Evolutionary conservation across 495 filamentous ascomycete genomes (phyloP), one percentile per base, ranked within the genome.

Genomic region (Penicillium odoratum): DNA sequence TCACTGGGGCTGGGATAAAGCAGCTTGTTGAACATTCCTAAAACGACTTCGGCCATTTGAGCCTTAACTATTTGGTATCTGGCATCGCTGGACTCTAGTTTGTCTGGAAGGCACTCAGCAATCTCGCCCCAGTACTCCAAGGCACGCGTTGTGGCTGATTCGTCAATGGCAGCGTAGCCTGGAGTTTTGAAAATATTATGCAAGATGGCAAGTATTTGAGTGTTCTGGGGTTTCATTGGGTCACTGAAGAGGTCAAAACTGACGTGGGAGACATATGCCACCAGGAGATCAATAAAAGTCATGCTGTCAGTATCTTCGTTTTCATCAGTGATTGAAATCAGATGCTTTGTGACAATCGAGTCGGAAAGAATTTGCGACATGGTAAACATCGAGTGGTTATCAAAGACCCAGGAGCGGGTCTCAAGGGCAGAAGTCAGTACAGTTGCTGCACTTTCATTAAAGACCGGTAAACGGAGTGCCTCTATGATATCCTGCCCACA

Each of bases 81-180:
- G 11, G 62, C 57, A 10, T 73, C 64, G 30, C 67, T 68, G 10
- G 63, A 25, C 4, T 72, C 62, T n/a, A 75, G 18, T 30, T 65
- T 58, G 36, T 73, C 72, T 25, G 71, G 67, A 4, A 77, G 55
- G 26, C 65, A 67, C 40, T 80, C 77, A 0, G 76, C 77, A 48
- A 70, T 73, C 29, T 75, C 78, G 10, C 80, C 88, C 92, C 93
- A 97, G 73, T 93, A 96, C 59, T 96, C 90, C 29, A 97, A 76
- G 3, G 87, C 85, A 4, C 84, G 82, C 3, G 88, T 82, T 43
- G 90, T 91, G 42, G 95, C 85, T 44, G 80, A 76, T 63, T 97
- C 91, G 15, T 95, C 90, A 26, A 84, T 84, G 4, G 86, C 86
- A 4, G 91, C 85, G 68, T 87, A 85, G 7, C 92, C 91, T 38